phyloP scores from a whole-genome alignment of 768 basidiomycete genomes.

The Austroboletus eburneus region DNA sequence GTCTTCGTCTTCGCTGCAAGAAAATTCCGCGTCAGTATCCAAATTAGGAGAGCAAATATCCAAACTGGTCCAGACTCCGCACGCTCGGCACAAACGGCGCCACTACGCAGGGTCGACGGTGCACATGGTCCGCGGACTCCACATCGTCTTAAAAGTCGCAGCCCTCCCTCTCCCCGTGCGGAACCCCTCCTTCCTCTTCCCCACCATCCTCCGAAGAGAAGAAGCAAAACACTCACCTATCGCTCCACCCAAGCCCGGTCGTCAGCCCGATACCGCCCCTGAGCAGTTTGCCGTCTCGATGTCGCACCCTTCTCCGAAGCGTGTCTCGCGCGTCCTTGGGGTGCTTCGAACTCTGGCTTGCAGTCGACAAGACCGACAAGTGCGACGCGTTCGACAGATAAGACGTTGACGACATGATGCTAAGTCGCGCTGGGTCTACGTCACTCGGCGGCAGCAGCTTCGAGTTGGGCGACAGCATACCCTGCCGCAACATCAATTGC shows the following conservation, averaged over 20 bases:
- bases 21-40: neutral
- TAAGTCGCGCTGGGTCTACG: slow-evolving; percentile 18
- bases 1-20: slow-evolving; percentile 64
- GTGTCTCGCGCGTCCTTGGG: slow-evolving; percentile 57
- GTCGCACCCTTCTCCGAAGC: slow-evolving; percentile 49
- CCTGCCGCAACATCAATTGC: slow-evolving; percentile 62
- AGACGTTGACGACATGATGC: slow-evolving; percentile 26
- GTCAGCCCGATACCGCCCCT: slow-evolving; percentile 65
- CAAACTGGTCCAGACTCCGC: slow-evolving; percentile 7
- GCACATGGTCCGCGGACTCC: neutral
- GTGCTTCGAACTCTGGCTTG: slow-evolving; percentile 25
- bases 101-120: slow-evolving; percentile 4
- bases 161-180: neutral
- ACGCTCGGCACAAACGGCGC: slow-evolving; percentile 1
- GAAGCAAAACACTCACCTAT: slow-evolving; percentile 43
- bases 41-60: slow-evolving; percentile 1
- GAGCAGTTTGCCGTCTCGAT: slow-evolving; percentile 57
- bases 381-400: slow-evolving; percentile 25
- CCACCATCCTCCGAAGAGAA: neutral
- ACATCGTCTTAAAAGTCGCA: neutral
- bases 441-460: slow-evolving; percentile 45
- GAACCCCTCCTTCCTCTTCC: neutral
- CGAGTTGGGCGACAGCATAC: slow-evolving; percentile 62
- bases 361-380: slow-evolving; percentile 21
- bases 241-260: slow-evolving; percentile 72